Evolutionary conservation across 2,329 filamentous ascomycete species (phyloP).

Genomic region (Domatiomyces globalis): DNA sequence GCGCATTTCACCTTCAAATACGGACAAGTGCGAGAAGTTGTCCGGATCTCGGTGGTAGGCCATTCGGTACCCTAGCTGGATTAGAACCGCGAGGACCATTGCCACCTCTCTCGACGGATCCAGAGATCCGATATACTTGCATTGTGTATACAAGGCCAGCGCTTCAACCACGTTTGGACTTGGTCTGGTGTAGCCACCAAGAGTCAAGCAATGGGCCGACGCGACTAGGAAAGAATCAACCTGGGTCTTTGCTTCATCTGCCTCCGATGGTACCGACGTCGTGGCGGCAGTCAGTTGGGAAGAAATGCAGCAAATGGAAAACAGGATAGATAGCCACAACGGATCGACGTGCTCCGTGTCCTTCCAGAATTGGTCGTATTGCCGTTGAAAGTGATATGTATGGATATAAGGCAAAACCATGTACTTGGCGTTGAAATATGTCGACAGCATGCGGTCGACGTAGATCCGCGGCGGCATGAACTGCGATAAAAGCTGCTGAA

Average conservation of each 20-base stretch:
- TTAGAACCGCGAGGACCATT: no score
- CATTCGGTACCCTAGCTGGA: no score
- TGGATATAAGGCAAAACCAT: slow-evolving; percentile 15
- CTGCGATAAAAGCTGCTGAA: slow-evolving; percentile 13
- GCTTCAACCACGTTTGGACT: slow-evolving; percentile 17
- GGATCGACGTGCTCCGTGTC: slow-evolving; percentile 34
- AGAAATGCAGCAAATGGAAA: slow-evolving; percentile 33
- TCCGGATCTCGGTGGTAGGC: no score
- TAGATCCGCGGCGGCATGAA: slow-evolving; percentile 12
- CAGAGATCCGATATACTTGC: slow-evolving; percentile 37
- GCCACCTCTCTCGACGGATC: no score
- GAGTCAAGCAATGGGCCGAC: slow-evolving; percentile 40
- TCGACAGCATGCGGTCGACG: slow-evolving; percentile 14
- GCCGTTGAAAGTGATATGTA: slow-evolving; percentile 13
- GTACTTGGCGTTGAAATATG: slow-evolving; percentile 16
- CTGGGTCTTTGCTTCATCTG: slow-evolving; percentile 30
- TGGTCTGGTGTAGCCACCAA: slow-evolving; percentile 25
- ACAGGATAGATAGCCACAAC: slow-evolving; percentile 40
- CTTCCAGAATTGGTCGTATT: slow-evolving; percentile 42
- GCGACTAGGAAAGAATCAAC: slow-evolving; percentile 21
- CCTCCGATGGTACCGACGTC: no score
- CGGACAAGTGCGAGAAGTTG: no score
- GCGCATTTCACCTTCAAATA: no score
- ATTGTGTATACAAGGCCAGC: slow-evolving; percentile 32
- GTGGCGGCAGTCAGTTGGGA: slow-evolving; percentile 8